Evolutionary conservation across 495 filamentous ascomycete genomes (phyloP).

Genomic region (Neurospora intermedia): DNA sequence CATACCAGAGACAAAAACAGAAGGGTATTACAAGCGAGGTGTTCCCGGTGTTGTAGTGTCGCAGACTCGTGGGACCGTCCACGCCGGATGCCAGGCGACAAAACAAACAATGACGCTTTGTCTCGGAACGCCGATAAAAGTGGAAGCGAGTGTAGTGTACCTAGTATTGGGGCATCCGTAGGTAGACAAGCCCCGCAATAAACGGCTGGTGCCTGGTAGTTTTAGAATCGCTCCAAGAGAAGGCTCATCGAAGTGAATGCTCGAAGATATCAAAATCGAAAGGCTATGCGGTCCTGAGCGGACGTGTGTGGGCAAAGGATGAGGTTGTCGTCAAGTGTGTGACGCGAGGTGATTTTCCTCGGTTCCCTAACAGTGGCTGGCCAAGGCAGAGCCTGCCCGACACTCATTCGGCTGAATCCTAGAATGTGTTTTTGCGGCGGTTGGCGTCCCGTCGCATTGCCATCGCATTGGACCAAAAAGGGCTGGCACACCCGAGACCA

Average conservation of each 20-base stretch:
- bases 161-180: neutral
- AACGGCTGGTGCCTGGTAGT: neutral
- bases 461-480: neutral
- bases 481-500: neutral
- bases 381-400: neutral
- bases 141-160: neutral
- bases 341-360: neutral
- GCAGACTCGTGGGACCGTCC: neutral
- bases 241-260: neutral
- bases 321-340: neutral
- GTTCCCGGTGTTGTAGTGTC: neutral
- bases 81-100: neutral
- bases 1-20: neutral
- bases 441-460: neutral
- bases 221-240: neutral
- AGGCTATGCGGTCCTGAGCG: neutral
- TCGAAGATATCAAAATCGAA: neutral
- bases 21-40: neutral
- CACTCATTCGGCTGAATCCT: neutral
- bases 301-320: neutral
- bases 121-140: neutral
- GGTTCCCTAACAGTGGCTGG: neutral
- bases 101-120: neutral
- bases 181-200: neutral
- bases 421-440: neutral